These are phyloP conservation scores for Euclidium syriacum DNA, from an alignment of 345 rosid genomes.

Conservation along the genomic window DNA sequence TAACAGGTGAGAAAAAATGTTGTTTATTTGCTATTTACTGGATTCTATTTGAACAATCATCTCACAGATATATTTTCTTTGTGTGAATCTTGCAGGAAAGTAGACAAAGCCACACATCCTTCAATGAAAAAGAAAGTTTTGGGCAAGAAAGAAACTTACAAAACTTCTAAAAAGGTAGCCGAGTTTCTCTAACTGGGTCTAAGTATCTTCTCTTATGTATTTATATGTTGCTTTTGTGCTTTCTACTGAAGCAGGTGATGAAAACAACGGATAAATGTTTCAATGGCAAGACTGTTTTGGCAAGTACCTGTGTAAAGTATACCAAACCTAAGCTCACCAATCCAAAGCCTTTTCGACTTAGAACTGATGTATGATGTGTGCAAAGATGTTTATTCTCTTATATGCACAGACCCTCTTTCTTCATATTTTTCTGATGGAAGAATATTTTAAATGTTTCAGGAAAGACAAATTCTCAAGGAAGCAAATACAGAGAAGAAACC, in stretches of 20 bases:
- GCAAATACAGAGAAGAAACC: slow-evolving; percentile 67
- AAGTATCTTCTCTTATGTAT: not conserved
- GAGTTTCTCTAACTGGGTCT: not conserved
- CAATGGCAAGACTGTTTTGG: slow-evolving; percentile 34
- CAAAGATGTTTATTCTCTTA: not conserved
- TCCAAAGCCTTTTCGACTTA: slow-evolving; percentile 94
- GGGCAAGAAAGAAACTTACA: slow-evolving; percentile 34
- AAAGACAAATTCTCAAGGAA: slow-evolving; percentile 72
- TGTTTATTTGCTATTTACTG: not conserved
- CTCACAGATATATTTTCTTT: slow-evolving; percentile 4
- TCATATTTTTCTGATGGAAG: slow-evolving; percentile 12
- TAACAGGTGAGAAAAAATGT: slow-evolving; percentile 42
- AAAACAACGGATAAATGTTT: slow-evolving; percentile 31
- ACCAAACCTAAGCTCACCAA: slow-evolving; percentile 71
- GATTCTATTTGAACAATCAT: not conserved
- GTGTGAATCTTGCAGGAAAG: slow-evolving; percentile 35
- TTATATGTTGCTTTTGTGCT: too few relatives aligned
- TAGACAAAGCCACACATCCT: slow-evolving; percentile 7
- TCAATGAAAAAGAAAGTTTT: slow-evolving; percentile 28
- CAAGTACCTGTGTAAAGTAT: slow-evolving; percentile 37
- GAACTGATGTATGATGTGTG: slow-evolving; percentile 70
- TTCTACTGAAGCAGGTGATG: slow-evolving; percentile 43
- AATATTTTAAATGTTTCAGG: slow-evolving; percentile 35
- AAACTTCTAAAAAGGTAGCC: slow-evolving; percentile 39
- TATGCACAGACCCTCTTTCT: not conserved